Percentiles rank a stretch among this genome's conserved stretches.
Evolutionary conservation across 208 protist species (phyloP).

Genomic region (Phytomonas sp.): DNA sequence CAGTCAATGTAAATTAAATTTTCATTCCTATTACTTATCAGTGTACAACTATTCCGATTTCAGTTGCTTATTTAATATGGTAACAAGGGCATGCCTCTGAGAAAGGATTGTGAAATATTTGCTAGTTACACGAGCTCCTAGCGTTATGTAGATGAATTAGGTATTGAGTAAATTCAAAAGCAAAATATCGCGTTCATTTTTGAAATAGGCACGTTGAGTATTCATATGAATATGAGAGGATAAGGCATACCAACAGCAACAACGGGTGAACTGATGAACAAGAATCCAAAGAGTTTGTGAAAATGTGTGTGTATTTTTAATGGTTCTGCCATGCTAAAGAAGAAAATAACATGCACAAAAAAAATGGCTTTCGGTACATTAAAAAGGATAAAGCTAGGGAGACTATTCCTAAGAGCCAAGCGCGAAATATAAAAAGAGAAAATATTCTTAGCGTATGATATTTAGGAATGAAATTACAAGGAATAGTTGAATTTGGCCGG

Average conservation of each 20-base stretch:
- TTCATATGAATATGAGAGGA: not conserved
- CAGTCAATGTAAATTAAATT: not conserved
- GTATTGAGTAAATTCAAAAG: not conserved
- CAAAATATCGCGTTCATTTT: not conserved
- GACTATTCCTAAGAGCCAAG: not conserved
- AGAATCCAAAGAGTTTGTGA: not conserved
- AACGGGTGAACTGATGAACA: not conserved
- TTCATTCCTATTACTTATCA: not conserved
- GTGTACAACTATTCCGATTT: not conserved
- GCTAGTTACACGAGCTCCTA: not conserved
- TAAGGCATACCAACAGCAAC: slow-evolving; percentile 1
- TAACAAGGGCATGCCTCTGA: not conserved
- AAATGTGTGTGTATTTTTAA: not conserved
- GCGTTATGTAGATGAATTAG: not conserved
- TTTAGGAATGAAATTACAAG: not conserved
- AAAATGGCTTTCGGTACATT: not conserved
- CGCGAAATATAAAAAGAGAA: not conserved
- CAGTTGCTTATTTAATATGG: not conserved
- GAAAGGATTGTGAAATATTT: not conserved
- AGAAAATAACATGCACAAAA: slow-evolving; percentile 10
- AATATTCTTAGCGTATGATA: not conserved
- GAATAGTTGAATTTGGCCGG: not conserved
- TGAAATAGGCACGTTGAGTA: not conserved
- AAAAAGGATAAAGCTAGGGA: not conserved
- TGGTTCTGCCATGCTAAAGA: not conserved